Conservation (phyloP, 1,284 basidiomycete genomes). For the Cutaneotrichosporon sp. region DNA sequence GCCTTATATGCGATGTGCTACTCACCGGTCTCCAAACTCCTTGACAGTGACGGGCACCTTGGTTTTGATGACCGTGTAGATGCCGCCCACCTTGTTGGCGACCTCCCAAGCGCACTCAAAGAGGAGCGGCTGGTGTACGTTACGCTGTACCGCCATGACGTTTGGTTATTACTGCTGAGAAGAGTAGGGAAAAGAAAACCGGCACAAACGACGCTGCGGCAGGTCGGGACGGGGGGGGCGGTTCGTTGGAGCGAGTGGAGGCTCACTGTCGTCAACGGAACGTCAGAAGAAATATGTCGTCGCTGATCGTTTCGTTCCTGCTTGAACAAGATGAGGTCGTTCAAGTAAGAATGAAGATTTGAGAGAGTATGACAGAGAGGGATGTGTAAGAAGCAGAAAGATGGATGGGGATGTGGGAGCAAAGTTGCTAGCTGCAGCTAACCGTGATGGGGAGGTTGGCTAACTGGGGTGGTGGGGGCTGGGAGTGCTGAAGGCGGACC, state of each 20-base stretch:
- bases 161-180: neutral
- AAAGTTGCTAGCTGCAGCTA: too few species aligned
- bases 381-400: neutral
- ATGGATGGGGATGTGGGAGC: neutral
- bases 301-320: too few species aligned
- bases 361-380: neutral
- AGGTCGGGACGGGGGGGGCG: neutral
- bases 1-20: neutral
- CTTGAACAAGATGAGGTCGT: neutral
- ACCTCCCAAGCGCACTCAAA: constrained; percentile 94
- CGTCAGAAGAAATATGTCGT: too few species aligned
- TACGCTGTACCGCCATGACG: constrained; percentile 51
- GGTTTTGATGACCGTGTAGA: constrained; percentile 99
- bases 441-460: too few species aligned
- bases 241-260: neutral
- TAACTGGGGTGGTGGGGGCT: too few species aligned
- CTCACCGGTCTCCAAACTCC: constrained; percentile 59
- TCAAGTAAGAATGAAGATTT: neutral
- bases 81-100: constrained; percentile 95
- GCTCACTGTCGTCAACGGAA: neutral
- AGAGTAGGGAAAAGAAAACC: neutral
- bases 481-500: too few species aligned
- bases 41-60: constrained; percentile 96
- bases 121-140: constrained; percentile 70
- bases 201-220: too few species aligned